Base-by-base conservation (phyloP, 441 rosid species). In the Capsella rubella region DNA sequence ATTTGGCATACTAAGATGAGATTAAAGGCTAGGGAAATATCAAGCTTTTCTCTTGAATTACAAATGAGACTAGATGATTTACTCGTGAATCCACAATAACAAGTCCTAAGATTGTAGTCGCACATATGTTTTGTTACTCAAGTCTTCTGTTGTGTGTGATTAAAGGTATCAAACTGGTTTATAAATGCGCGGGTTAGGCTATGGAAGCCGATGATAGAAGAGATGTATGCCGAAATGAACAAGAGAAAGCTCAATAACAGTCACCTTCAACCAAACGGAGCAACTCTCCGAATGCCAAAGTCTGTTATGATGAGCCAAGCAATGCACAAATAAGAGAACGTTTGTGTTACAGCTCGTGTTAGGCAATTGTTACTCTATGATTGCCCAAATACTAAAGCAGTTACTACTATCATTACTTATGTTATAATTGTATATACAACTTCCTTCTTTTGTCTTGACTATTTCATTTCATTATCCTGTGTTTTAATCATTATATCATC, bases 161-260 rank as follows among this genome's bases (percentile, higher is more conserved):
- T 13, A 7, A 81, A 93, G 98, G 98, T 93, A 60, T 89, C 98
- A 5, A 93, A 91, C 71, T 91, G 98, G 98, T 93, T 91, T 71
- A 93, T 93, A 64, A 93, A 93, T 54, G 97, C 98, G 2, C 87
- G 98, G 0, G 98, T 93, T 63, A 93, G 98, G 2, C 87, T 93
- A 51, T 93, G 98, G 98, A 93, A 93, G 74, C 98, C 98, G 9
- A 85, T 91, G 98, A 91, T 93, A 8, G 98, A 91, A 82, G 98
- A 93, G 50, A 93, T 93, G 97, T 90, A 91, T 66, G 82, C 84
- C 0, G 97, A 93, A 69, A 84, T 90, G 95, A 93, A 88, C 83
- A 74, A 81, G 79, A 81, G 90, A 73, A 84, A 83, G 77, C 9
- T 40, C 13, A 66, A 53, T 34, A 59, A 71, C 8, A 59, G 51